Evolutionary conservation across 176 grass and related monocot genomes (phyloP), one percentile per base, ranked within the genome.

Genomic region (Eremochloa ophiuroides): DNA sequence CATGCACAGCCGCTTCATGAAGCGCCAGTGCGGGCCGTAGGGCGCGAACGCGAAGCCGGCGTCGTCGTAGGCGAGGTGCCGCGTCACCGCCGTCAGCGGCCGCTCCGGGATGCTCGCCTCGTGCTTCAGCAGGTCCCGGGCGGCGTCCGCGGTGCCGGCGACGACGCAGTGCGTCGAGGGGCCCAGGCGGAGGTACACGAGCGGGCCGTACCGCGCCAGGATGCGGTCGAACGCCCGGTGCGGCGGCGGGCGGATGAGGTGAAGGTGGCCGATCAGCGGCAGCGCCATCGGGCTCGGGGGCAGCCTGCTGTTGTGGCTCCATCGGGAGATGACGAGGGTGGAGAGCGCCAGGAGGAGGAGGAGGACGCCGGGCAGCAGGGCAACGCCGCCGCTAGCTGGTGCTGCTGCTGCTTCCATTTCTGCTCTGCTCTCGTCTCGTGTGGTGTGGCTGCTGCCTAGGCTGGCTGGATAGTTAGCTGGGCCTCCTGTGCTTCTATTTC

Each of bases 1-100:
- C 87, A 91, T 85, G 84, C 93, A 94, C 12, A 94, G 80, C 1
- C 88, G 70, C 77, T 91, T 91, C 48, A 94, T 37, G 89, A 94
- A 94, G 51, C 89, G 80, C 89, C 86, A 91, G 72, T 94, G 81
- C 15, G 77, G 81, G 42, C 86, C 66, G 44, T 91, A 89, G 10
- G 92, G 87, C 5, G 92, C 92, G 79, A 94, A 91, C 42, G 85
- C 89, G 37, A 94, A 91, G 15, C 83, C 92, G 9, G 77, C 64
- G 6, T 75, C 60, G 66, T 72, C 78, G 66, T 94, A 92, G 25
- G 89, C 84, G 23, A 94, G 81, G 22, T 80, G 79, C 5, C 93
- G 81, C 7, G 87, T 27, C 0, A 85, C 93, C 6, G 47, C 78
- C 5, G 53, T 56, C 0, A 78, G 76, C 0, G 89, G 84, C 1